Base-by-base conservation (phyloP, 2,329 filamentous ascomycete species). In the Fusarium hainanense region DNA sequence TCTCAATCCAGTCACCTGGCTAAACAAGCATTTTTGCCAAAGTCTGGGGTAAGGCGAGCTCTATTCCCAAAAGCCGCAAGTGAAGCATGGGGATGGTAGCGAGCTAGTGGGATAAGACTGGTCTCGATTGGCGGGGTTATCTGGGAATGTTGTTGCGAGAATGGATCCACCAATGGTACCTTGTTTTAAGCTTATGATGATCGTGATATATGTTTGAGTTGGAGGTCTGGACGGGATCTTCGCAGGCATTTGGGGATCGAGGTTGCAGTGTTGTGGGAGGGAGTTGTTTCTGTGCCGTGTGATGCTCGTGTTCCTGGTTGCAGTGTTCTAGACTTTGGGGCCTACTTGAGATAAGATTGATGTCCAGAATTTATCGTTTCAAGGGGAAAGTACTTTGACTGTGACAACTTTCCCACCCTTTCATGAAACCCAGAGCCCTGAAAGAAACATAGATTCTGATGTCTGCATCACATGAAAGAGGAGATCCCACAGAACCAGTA, bases 21-120 rank as follows among this genome's bases (percentile, higher is more conserved):
- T 43, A 47, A 43, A 64, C 52, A 54, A 58, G 42, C 30, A 40
- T 49, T 41, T 23, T 42, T 23, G 47, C 40, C n/a, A 51, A 50
- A 69, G 43, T 59, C 57, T 55, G 67, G 67, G 67, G 67, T 69
- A 70, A 54, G 27, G n/a, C 20, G 41, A 41, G 43, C 28, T 30
- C 44, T 61, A 32, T 28, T 42, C 49, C 48, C 25, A 54, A 44
- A 47, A 49, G 32, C 23, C 28, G 25, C 34, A 12, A 59, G 34
- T 52, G 46, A 32, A 40, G 37, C 23, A 66, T 32, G 56, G 47
- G 48, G 37, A 37, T 42, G 28, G 23, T 8, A 20, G 20, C 21
- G 6, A 49, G 49, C 37, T 32, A 46, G 43, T 14, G 23, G 41
- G 44, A 3, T 14, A 46, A 34, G n/a, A 43, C 9, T 7, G 7